Evolutionary conservation across 148 eudicot genomes (phyloP), one percentile per base, ranked within the genome.

Genomic region (Cornus kousa): DNA sequence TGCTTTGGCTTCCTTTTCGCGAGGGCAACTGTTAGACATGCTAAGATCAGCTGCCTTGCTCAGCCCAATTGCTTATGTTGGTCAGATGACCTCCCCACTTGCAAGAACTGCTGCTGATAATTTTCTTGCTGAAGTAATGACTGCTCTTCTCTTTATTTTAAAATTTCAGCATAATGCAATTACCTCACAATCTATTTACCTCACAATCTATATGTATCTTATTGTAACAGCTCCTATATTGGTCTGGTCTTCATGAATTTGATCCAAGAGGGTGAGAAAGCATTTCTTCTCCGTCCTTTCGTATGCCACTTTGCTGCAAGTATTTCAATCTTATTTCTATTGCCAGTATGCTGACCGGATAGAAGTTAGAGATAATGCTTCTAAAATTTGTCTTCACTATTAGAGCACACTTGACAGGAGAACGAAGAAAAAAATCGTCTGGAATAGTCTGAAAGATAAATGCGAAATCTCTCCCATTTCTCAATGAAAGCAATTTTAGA

Each of bases 51-150:
- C 91, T 16, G 87, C 83, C 40, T 79, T 90, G 74, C 87, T 90
- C 37, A 85, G 93, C 74, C 91, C 93, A 8, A 79, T 88, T 62
- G 93, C 91, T 62, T 84, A 88, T 81, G 82, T 88, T 11, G 85
- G 88, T 62, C 88, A 89, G 77, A 77, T 90, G 82, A 88, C 90
- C 23, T 90, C 93, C 74, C 90, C 91, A 9, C 84, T 90, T 10
- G 93, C 89, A 73, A 85, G 77, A 83, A 75, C 73, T 68, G 91
- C 83, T 77, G 91, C 87, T 57, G 85, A 90, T 31, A 79, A 83
- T 76, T 88, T 88, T 40, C 20, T 88, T 14, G 87, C 89, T 20
- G 93, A 90, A 80, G 93, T 90, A 87, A 73, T 40, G 35, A 71
- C 28, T 14, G 1, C 2, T 60, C 7, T 8, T 35, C 57, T 8